Evolutionary conservation across 768 basidiomycete genomes (phyloP), one percentile per base, ranked within the genome.

Genomic region (Collybia sordida): DNA sequence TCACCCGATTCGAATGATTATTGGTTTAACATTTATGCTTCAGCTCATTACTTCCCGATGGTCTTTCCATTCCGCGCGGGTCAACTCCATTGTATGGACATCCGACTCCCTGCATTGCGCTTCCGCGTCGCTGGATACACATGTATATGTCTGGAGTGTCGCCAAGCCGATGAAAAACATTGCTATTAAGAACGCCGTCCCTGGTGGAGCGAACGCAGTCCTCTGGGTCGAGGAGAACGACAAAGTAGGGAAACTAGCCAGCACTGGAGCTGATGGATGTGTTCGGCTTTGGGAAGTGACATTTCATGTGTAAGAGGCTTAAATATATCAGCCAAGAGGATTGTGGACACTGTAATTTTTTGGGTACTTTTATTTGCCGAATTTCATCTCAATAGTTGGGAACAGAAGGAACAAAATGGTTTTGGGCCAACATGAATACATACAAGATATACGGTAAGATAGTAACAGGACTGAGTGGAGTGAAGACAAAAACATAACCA

Each of bases 91-190:
- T 15, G 72, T 81, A 1, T 94, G 89, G 84, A 83, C 88, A 6
- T 57, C 80, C 5, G 85, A 90, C 60, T 84, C 85, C 6, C 75
- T 77, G 53, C 84, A 94, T 61, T 80, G 89, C 54, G 94, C 85
- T 9, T 93, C 93, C 3, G 93, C 88, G 9, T 91, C 93, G 17
- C 77, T 96, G n/a, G 96, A 98, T 64, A 95, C 94, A 24, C 82
- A 93, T 56, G 82, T 96, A 4, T 97, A 93, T 61, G 70, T 98
- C 21, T 98, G 90, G 84, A 85, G 86, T 55, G 82, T 92, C 24
- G 71, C 71, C 38, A 79, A 82, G 60, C 84, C 86, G 7, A 69
- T 82, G 65, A 84, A 79, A 66, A 90, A 88, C 56, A 82, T 93
- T 28, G 78, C 85, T 22, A 85, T 98, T 64, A 87, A 85, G 75